Base-by-base conservation (phyloP, 2,329 filamentous ascomycete genomes). In the Stagonosporopsis chrysanthemi region DNA sequence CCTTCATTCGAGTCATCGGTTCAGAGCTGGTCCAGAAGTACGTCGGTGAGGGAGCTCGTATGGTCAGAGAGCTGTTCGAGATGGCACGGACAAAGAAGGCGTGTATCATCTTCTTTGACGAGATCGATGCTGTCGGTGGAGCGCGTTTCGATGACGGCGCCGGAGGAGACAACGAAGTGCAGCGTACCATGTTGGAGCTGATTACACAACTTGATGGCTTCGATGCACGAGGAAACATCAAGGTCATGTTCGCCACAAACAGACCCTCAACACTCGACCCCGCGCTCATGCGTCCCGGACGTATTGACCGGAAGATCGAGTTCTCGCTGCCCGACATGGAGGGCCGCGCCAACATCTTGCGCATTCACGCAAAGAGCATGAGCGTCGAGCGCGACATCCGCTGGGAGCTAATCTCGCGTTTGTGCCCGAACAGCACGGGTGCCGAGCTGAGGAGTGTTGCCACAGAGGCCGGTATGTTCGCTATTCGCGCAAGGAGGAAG, bases 21-120 rank as follows among this genome's bases (percentile, higher is more conserved):
- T 97, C 92, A 70, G 95, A 99, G 78, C 82, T 99, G 71, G 95
- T 99, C 8, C 95, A 99, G 80, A 99, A 99, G 81, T 99, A 99
- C 75, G 95, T 99, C 17, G 95, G 95, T 75, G 95, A 99, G 78
- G 95, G 95, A 75, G 95, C 96, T 5, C 88, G 96, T 70, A 99
- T 99, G 95, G 95, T 99, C 19, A 89, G 95, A 71, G 95, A 99
- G 81, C 86, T 99, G 2, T 99, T 99, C 77, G 95, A 99, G 81
- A 99, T 99, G 95, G 95, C 95, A 9, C 88, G 95, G 69, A 98
- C 95, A 55, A 99, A 99, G 86, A 99, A 99, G 81, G 95, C 95
- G 0, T 99, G 95, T 79, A 99, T 99, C 75, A 99, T 99, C 81
- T 99, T 99, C 88, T 96, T 97, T 74, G 95, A 99, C 77, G 95